These are phyloP conservation scores for Xenoacremonium recifei DNA, from an alignment of 2,329 filamentous ascomycete species.

Conservation along the genomic window DNA sequence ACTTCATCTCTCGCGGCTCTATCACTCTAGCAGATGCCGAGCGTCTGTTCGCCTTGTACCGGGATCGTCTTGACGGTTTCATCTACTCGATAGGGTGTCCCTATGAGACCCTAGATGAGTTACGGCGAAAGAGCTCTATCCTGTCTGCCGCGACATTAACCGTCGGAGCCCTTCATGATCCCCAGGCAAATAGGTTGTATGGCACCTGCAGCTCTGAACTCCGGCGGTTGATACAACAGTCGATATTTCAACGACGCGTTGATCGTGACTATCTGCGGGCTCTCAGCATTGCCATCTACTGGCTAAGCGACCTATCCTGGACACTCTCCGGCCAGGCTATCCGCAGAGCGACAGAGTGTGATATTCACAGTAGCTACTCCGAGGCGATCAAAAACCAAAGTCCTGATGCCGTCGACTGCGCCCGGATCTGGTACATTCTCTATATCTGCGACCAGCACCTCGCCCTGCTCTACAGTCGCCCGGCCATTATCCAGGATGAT, in stretches of 20 bases:
- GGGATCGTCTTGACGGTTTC: slow-evolving; percentile 49
- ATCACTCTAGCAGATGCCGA: slow-evolving; percentile 48
- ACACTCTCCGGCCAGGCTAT: slow-evolving; percentile 57
- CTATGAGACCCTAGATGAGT: slow-evolving; percentile 47
- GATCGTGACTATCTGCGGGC: slow-evolving; percentile 55
- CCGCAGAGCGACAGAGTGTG: slow-evolving; percentile 47
- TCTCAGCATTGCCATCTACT: slow-evolving; percentile 61
- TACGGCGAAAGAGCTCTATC: slow-evolving; percentile 55
- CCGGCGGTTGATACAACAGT: slow-evolving; percentile 51
- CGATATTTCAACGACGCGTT: slow-evolving; percentile 36
- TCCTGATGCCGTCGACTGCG: slow-evolving; percentile 48
- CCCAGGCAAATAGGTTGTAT: slow-evolving; percentile 51
- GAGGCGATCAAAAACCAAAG: slow-evolving; percentile 36
- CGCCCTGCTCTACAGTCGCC: slow-evolving; percentile 59
- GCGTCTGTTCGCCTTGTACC: slow-evolving; percentile 50
- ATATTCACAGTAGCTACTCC: slow-evolving; percentile 42
- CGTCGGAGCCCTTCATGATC: slow-evolving; percentile 58
- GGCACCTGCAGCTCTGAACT: slow-evolving; percentile 56
- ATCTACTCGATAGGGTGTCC: slow-evolving; percentile 53
- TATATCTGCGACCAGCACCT: slow-evolving; percentile 63
- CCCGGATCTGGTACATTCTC: slow-evolving; percentile 59
- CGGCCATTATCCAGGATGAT: slow-evolving; percentile 58
- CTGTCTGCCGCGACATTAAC: slow-evolving; percentile 57
- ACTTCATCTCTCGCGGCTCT: slow-evolving; percentile 38
- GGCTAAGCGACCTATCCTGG: slow-evolving; percentile 62